Evolutionary conservation across 768 basidiomycete species (phyloP).

Genomic region (Collybia sp.): DNA sequence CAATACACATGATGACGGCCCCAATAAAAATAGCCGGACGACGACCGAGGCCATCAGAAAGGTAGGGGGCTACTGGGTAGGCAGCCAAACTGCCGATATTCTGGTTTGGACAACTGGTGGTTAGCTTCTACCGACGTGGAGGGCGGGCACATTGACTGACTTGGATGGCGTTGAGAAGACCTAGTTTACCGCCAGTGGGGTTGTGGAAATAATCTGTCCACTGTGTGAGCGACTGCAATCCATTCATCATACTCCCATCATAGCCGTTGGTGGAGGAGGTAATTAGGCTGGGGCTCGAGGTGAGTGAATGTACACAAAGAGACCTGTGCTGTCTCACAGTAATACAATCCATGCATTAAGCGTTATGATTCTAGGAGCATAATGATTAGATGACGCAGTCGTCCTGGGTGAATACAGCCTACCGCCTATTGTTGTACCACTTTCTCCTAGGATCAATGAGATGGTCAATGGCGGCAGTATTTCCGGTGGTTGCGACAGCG

Average conservation of each 20-base stretch:
- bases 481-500: constrained; percentile 31
- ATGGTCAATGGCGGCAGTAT: constrained; percentile 37
- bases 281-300: constrained; percentile 43
- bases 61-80: constrained; percentile 66
- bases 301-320: background rate
- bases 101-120: constrained; percentile 22
- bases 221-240: constrained; percentile 60
- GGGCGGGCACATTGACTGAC: constrained; percentile 24
- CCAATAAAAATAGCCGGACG: constrained; percentile 63
- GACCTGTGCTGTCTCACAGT: constrained; percentile 33
- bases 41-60: constrained; percentile 72
- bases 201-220: constrained; percentile 61
- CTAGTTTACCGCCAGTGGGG: constrained; percentile 54
- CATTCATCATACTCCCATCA: constrained; percentile 80
- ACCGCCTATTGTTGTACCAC: constrained; percentile 79
- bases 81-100: constrained; percentile 67
- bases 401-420: constrained; percentile 7
- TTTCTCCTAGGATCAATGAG: constrained; percentile 61
- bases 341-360: constrained; percentile 71
- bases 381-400: background rate
- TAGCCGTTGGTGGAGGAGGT: constrained; percentile 76
- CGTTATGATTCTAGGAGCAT: constrained; percentile 41
- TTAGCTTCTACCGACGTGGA: background rate
- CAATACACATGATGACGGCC: constrained; percentile 65
- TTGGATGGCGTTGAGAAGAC: constrained; percentile 73